phyloP scores from a whole-genome alignment of 306 rosid genomes.

The Astragalus membranaceus region DNA sequence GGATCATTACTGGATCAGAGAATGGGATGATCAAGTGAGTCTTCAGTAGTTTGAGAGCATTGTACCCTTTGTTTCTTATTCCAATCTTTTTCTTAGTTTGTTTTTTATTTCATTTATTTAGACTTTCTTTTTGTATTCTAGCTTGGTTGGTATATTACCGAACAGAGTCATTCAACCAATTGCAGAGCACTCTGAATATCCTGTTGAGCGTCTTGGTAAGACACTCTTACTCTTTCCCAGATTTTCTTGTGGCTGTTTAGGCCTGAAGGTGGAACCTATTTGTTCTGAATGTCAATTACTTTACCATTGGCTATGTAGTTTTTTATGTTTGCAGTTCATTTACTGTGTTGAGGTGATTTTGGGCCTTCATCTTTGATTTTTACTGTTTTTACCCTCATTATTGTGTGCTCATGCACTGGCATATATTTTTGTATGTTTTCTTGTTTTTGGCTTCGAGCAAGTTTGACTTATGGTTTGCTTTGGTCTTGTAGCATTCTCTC shows the following conservation, averaged over 20 bases:
- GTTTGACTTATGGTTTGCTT: slow-evolving; percentile 23
- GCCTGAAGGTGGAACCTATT: not conserved
- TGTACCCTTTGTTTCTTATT: slow-evolving; percentile 2
- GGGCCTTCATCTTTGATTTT: not conserved
- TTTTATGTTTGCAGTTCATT: not conserved
- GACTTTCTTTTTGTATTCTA: slow-evolving; percentile 16
- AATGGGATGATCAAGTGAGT: slow-evolving; percentile 90
- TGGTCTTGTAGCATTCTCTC: slow-evolving; percentile 63
- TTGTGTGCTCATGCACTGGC: not conserved
- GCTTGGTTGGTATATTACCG: slow-evolving; percentile 82
- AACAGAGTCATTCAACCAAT: slow-evolving; percentile 86
- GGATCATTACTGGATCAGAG: slow-evolving; percentile 83
- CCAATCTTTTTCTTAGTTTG: not conserved
- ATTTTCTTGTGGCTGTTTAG: not conserved
- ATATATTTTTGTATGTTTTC: not conserved
- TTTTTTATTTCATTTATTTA: not conserved
- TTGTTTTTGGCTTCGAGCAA: not conserved
- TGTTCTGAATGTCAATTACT: not conserved
- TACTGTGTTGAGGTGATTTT: not conserved
- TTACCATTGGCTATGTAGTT: not conserved
- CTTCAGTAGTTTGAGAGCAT: slow-evolving; percentile 30
- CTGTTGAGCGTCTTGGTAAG: slow-evolving; percentile 88
- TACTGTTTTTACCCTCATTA: slow-evolving; percentile 1
- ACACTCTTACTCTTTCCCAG: not conserved
- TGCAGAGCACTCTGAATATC: slow-evolving; percentile 84